Percentiles rank a stretch among this genome's conserved stretches.
These are phyloP conservation scores for Lachancea cidri DNA, from an alignment of 805 yeast species.

Conservation along the genomic window DNA sequence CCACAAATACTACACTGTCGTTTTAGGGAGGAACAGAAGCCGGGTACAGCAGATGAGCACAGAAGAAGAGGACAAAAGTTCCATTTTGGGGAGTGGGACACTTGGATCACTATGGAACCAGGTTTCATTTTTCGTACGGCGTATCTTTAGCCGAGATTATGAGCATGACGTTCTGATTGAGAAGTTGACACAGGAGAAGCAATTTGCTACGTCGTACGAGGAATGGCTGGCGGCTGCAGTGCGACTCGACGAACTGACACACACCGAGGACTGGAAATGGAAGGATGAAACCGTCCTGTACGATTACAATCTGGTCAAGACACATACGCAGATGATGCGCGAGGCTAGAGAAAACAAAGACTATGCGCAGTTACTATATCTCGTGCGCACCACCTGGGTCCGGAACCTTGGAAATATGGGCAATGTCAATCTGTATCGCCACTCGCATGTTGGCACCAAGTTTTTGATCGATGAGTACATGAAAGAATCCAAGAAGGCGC, in stretches of 20 bases:
- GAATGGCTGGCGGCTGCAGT: conserved; percentile 67
- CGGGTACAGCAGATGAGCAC: not conserved
- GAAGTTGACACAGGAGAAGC: conserved; percentile 39
- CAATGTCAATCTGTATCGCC: conserved; percentile 67
- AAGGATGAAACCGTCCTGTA: conserved; percentile 58
- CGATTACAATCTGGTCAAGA: conserved; percentile 59
- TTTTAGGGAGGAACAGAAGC: conserved; percentile 7
- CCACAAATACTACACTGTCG: conserved; percentile 17
- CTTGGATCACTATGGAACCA: not conserved
- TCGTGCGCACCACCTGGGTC: conserved; percentile 79
- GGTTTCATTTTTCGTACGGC: conserved; percentile 1
- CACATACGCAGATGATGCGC: conserved; percentile 50
- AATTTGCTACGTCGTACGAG: conserved; percentile 45
- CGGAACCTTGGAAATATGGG: conserved; percentile 87
- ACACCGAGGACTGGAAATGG: conserved; percentile 69
- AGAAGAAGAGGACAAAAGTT: not conserved
- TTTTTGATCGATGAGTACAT: conserved; percentile 75
- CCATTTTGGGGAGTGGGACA: conserved; percentile 1
- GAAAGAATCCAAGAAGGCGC: conserved; percentile 61
- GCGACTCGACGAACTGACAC: conserved; percentile 58
- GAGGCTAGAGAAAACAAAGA: conserved; percentile 55
- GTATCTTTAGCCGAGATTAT: conserved; percentile 16
- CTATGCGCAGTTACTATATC: conserved; percentile 55
- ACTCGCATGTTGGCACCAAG: conserved; percentile 84
- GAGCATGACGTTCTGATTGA: conserved; percentile 36